phyloP scores from a whole-genome alignment of 805 yeast genomes.

The Kodamaea neixiangensis region DNA sequence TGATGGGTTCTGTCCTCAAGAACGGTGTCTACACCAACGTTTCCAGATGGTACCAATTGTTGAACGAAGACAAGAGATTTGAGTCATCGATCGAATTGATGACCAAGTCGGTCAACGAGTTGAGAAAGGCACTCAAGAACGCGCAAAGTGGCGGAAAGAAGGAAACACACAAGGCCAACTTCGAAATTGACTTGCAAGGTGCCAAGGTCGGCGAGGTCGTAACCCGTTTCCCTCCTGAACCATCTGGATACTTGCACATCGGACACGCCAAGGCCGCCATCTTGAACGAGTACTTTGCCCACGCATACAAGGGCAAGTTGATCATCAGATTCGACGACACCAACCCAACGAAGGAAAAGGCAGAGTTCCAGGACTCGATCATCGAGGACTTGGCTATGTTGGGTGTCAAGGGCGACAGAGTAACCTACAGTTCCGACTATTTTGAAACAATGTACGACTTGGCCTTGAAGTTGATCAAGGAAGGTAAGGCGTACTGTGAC shows the following conservation, averaged over 20 bases:
- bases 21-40: conserved; percentile 81
- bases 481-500: conserved; percentile 96
- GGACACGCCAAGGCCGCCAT: conserved; percentile 99
- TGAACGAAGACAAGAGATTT: conserved; percentile 67
- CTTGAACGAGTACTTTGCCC: conserved; percentile 94
- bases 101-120: conserved; percentile 68
- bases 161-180: conserved; percentile 91
- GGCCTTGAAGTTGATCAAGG: conserved; percentile 85
- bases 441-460: conserved; percentile 88
- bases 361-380: conserved; percentile 91
- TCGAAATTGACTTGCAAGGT: conserved; percentile 87
- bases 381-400: conserved; percentile 86
- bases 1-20: conserved; percentile 88
- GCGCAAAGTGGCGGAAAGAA: conserved; percentile 50
- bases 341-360: conserved; percentile 95
- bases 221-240: conserved; percentile 99
- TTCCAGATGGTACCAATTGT: conserved; percentile 87
- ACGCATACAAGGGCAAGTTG: conserved; percentile 92
- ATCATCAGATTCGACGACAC: conserved; percentile 98
- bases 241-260: conserved; percentile 97
- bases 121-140: conserved; percentile 66
- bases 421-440: conserved; percentile 92
- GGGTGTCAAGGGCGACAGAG: conserved; percentile 88
- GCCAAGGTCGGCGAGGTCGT: conserved; percentile 95
- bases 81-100: conserved; percentile 69